Percentiles rank a stretch among this genome's conserved stretches.
phyloP scores from a whole-genome alignment of 371 early-diverging fungal species.

The Actinomucor elegans region DNA sequence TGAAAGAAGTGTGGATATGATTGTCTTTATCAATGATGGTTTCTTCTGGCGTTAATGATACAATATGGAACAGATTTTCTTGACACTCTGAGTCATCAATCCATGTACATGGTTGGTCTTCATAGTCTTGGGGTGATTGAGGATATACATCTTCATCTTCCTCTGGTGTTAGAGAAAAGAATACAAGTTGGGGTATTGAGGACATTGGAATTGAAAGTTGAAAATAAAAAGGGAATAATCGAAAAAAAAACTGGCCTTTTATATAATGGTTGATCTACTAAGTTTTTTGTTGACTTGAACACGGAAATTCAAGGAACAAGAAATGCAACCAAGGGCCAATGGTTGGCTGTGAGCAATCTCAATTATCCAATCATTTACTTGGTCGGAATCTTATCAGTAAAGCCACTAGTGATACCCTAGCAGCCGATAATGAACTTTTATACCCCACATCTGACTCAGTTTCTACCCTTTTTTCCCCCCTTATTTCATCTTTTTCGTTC shows the following conservation, averaged over 20 bases:
- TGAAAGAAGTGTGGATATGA: constrained; percentile 29
- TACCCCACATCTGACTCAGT: background rate
- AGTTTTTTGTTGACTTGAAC: too few relatives aligned
- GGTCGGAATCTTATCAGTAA: constrained; percentile 23
- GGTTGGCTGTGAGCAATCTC: constrained; percentile 16
- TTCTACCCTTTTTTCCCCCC: background rate
- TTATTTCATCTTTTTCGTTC: constrained; percentile 2
- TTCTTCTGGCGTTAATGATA: constrained; percentile 43
- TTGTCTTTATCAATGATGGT: constrained; percentile 36
- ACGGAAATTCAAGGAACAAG: constrained; percentile 25
- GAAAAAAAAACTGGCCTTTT: constrained; percentile 2
- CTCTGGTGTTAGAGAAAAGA: constrained; percentile 25
- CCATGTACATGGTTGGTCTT: constrained; percentile 18
- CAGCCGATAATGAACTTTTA: too few relatives aligned
- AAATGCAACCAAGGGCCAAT: constrained; percentile 17
- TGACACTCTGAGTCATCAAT: constrained; percentile 43
- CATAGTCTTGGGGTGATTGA: constrained; percentile 6
- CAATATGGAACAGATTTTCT: constrained; percentile 40
- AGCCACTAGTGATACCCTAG: too few relatives aligned
- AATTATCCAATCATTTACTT: constrained; percentile 8
- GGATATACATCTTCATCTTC: constrained; percentile 6
- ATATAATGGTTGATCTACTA: constrained; percentile 15
- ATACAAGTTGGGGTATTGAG: constrained; percentile 6
- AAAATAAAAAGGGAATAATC: background rate
- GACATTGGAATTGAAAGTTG: background rate